These are phyloP conservation scores for Psilocybe azurescens DNA, from an alignment of 768 basidiomycete species.

Conservation along the genomic window DNA sequence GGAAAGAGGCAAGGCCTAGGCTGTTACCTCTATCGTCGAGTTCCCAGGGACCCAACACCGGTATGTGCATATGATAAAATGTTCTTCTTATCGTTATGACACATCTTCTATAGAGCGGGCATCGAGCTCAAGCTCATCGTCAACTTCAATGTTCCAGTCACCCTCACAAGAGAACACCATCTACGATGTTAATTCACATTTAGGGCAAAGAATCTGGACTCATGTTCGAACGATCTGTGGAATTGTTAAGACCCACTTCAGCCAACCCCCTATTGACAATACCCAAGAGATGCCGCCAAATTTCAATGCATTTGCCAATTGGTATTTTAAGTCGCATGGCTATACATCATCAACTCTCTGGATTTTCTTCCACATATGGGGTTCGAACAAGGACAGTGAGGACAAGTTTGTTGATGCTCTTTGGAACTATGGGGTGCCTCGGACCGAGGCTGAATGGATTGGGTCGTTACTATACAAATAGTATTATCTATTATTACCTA, in stretches of 20 bases:
- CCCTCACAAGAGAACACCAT: neutral
- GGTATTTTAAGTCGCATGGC: neutral
- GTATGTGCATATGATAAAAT: too few species aligned
- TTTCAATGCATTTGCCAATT: neutral
- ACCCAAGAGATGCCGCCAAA: neutral
- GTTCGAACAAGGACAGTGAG: neutral
- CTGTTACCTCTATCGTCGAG: too few species aligned
- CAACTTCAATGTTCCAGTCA: neutral
- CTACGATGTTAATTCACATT: neutral
- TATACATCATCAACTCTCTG: neutral
- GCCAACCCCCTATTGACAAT: neutral
- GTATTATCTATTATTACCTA: too few species aligned
- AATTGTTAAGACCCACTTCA: neutral
- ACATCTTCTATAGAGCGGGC: too few species aligned
- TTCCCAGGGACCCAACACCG: too few species aligned
- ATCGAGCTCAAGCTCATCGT: too few species aligned
- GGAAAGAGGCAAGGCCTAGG: too few species aligned
- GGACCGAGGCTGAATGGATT: neutral
- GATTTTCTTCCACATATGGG: neutral
- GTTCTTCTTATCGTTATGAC: too few species aligned
- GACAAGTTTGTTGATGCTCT: neutral
- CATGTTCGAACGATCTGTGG: neutral
- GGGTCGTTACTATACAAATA: neutral
- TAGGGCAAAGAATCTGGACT: neutral
- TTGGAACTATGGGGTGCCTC: neutral